These are phyloP conservation scores for Pseudoturritis turrita DNA, from an alignment of 345 rosid species.

Conservation along the genomic window DNA sequence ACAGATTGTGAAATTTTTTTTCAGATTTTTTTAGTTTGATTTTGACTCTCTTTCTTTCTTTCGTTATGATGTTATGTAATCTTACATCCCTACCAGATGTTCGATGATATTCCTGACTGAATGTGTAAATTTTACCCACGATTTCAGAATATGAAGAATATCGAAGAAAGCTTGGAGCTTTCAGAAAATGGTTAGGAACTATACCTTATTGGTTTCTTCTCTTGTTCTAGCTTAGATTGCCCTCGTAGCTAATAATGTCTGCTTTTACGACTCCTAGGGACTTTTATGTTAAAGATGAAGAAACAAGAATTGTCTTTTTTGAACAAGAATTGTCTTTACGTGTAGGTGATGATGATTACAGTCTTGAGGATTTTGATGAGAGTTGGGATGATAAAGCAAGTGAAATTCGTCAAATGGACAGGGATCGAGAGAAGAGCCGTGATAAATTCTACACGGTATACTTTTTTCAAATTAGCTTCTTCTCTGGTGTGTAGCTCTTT, in stretches of 20 bases:
- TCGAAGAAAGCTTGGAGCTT: conserved; percentile 29
- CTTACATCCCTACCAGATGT: background rate
- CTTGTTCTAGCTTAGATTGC: background rate
- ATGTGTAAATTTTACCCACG: background rate
- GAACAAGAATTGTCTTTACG: background rate
- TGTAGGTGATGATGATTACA: conserved; percentile 26
- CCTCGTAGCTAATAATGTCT: background rate
- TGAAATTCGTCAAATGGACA: conserved; percentile 31
- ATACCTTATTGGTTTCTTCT: background rate
- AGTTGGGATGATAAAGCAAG: conserved; percentile 40
- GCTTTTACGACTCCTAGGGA: background rate
- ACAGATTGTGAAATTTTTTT: too few species aligned
- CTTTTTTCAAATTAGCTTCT: too few species aligned
- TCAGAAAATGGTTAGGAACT: too few species aligned
- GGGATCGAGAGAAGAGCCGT: conserved; percentile 41
- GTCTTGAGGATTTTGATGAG: conserved; percentile 34
- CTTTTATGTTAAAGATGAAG: too few species aligned
- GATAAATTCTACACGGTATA: conserved; percentile 45
- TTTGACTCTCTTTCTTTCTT: too few species aligned
- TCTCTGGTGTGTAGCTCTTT: too few species aligned
- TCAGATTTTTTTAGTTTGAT: too few species aligned
- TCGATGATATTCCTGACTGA: background rate
- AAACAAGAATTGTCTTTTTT: too few species aligned
- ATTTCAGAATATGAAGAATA: conserved; percentile 35
- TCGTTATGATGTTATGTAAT: too few species aligned